Conservation (phyloP, 768 basidiomycete genomes). For the Tulasnella sp. region DNA sequence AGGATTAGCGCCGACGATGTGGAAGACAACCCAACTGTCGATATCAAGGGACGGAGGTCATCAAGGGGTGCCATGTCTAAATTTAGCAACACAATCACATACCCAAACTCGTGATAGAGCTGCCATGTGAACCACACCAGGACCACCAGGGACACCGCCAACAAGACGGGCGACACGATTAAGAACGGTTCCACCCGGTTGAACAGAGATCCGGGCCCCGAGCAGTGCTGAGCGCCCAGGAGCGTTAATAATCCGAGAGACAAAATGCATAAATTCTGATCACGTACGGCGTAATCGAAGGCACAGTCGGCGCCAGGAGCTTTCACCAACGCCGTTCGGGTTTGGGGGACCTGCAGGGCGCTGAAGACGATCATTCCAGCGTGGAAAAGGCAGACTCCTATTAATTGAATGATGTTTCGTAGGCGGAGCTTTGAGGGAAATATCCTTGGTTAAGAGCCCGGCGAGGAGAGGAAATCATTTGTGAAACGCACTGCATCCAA, state of each 20-base stretch:
- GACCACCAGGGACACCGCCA: constrained; percentile 60
- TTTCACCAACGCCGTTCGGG: constrained; percentile 55
- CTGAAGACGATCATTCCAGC: constrained; percentile 67
- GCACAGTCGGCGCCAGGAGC: constrained; percentile 24
- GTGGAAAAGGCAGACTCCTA: constrained; percentile 55
- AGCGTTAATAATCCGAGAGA: neutral
- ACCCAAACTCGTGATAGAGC: constrained; percentile 83
- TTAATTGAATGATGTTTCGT: constrained; percentile 72
- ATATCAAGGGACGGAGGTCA: constrained; percentile 20
- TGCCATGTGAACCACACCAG: constrained; percentile 65
- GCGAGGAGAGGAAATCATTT: neutral
- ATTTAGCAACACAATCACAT: constrained; percentile 32
- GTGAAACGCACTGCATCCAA: constrained; percentile 54
- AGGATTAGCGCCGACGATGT: constrained; percentile 61
- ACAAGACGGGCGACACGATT: constrained; percentile 66
- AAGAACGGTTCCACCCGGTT: constrained; percentile 58
- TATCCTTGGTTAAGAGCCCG: neutral
- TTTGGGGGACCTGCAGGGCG: constrained; percentile 73
- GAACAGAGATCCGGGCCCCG: constrained; percentile 56
- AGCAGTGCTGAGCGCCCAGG: constrained; percentile 42
- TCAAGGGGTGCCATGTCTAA: neutral
- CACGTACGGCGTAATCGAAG: constrained; percentile 36
- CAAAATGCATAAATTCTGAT: neutral
- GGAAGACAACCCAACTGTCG: constrained; percentile 82
- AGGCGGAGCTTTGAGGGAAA: constrained; percentile 43